Base-by-base conservation (phyloP, 2,329 filamentous ascomycete genomes). In the Sclerotinia glacialis region DNA sequence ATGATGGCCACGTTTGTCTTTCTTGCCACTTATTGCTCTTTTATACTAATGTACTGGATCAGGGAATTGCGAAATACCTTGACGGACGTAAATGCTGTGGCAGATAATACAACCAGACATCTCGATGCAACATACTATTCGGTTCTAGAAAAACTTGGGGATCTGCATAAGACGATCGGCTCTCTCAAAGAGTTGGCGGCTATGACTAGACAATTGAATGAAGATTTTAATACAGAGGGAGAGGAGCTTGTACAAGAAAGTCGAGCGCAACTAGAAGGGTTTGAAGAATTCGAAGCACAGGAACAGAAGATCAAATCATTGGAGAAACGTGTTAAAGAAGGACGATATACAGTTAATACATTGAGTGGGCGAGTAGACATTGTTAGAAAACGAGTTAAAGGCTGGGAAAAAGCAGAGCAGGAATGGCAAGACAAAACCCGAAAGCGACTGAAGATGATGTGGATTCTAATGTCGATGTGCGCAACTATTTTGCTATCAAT, bases 51-150 rank as follows among this genome's bases (percentile, higher is more conserved):
- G 21, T 28, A 37, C 12, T 58, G 12, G 37, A n/a, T 64, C 70
- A 86, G 85, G 67, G 82, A 81, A 58, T 72, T 88, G 26, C 81
- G 80, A 69, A 82, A 82, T 65, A 82, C 84, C 5, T 78, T 88
- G 0, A 74, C 76, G 31, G 80, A 83, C 59, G 80, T 93, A 14
- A 83, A 83, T 71, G 79, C 82, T 42, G 83, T 87, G 75, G 89
- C 89, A 28, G 82, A 86, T 65, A 78, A 81, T 28, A 86, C 87
- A 31, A 90, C 87, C 21, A 82, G 83, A 68, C 84, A 84, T 44
- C 84, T 94, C 52, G 90, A 93, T 75, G 85, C 89, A 67, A 88
- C 88, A 3, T 93, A 93, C 78, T 90, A 90, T 70, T 85, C 86
- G 0, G 84, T 93, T 12, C 80, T 92, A 40, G 87, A 91, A 74